A percentile compares a stretch with the other conserved stretches of the same genome.
Conservation (phyloP, 2,329 filamentous ascomycete genomes). For the Aspergillus amoenus region DNA sequence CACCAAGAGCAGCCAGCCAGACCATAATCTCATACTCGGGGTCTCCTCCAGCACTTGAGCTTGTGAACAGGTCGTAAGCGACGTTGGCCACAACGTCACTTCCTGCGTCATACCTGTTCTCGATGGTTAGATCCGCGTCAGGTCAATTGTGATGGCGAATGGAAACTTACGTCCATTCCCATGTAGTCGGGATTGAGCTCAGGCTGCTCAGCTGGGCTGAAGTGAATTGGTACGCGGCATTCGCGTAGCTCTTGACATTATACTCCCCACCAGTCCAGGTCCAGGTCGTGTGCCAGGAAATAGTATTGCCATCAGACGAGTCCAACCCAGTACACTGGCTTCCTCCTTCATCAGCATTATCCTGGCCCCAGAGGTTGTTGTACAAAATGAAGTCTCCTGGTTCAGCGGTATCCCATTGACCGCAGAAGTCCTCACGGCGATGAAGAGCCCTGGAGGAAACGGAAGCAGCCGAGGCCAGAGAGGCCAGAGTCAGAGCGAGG, state of each 20-base stretch:
- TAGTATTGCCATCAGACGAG: slow-evolving; percentile 32
- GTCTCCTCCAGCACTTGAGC: slow-evolving; percentile 44
- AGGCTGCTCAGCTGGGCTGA: slow-evolving; percentile 36
- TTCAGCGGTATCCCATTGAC: slow-evolving; percentile 38
- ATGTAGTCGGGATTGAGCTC: slow-evolving; percentile 45
- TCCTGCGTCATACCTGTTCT: slow-evolving; percentile 48
- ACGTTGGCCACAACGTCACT: slow-evolving; percentile 56
- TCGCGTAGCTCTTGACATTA: slow-evolving; percentile 50
- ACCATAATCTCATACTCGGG: slow-evolving; percentile 67
- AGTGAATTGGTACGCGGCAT: slow-evolving; percentile 41
- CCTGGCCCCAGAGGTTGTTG: slow-evolving; percentile 54
- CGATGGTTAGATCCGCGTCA: slow-evolving; percentile 1
- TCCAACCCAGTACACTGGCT: slow-evolving; percentile 46
- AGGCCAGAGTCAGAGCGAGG: slow-evolving; percentile 21
- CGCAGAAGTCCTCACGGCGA: slow-evolving; percentile 40
- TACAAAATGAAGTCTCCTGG: slow-evolving; percentile 51
- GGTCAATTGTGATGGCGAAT: neutral
- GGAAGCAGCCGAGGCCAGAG: slow-evolving; percentile 26
- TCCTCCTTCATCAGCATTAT: slow-evolving; percentile 34
- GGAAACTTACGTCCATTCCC: slow-evolving; percentile 42
- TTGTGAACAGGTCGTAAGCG: slow-evolving; percentile 62
- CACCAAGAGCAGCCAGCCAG: slow-evolving; percentile 60
- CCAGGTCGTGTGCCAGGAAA: slow-evolving; percentile 48
- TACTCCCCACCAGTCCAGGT: slow-evolving; percentile 42
- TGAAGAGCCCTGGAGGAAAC: slow-evolving; percentile 9